Base-by-base conservation (phyloP, 2,329 filamentous ascomycete species). In the Sphaerulina vaccinii region DNA sequence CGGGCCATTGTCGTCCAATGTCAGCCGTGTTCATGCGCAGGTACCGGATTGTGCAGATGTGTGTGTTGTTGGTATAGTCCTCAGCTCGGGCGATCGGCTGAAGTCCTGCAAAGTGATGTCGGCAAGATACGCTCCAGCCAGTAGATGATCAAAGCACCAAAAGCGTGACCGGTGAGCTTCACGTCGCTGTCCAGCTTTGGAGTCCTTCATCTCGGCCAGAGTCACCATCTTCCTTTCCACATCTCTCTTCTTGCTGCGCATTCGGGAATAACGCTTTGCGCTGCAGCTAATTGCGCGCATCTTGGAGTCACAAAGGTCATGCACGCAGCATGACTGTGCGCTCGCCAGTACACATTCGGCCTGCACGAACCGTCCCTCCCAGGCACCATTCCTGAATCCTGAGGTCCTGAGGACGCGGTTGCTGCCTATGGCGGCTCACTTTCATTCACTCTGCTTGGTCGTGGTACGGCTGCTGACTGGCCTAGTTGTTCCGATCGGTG, bases 381-480 rank as follows among this genome's bases (percentile, higher is more conserved):
- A 47, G 45, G 36, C 35, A 39, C 22, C 45, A 9, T 37, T 40
- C 18, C 36, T n/a, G n/a, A n/a, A n/a, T 10, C 27, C 27, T 32
- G 11, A 8, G 13, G 13, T 18, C 45, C 45, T 48, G 36, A 32
- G 42, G 42, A 24, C 33, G 16, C 13, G 1, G 37, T 39, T 39
- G 37, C 37, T 39, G 37, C 37, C 45, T 48, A 23, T 23, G 35
- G 35, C 45, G 35, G 36, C 45, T 36, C 35, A 40, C 40, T 32
- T 48, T 39, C 35, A 39, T 35, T 32, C 29, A 24, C 23, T 18
- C 4, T 33, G 21, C 29, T 33, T 16, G 19, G 19, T 13, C 32
- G 13, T 5, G 16, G 11, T 16, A 18, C 16, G 16, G n/a, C n/a
- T 22, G 18, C 43, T 46, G 19, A 46, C 16, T 46, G 42, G 42